Percentiles rank a stretch among this genome's conserved stretches.
Conservation (phyloP, 805 yeast genomes). For the Pichia sporocuriosa region DNA sequence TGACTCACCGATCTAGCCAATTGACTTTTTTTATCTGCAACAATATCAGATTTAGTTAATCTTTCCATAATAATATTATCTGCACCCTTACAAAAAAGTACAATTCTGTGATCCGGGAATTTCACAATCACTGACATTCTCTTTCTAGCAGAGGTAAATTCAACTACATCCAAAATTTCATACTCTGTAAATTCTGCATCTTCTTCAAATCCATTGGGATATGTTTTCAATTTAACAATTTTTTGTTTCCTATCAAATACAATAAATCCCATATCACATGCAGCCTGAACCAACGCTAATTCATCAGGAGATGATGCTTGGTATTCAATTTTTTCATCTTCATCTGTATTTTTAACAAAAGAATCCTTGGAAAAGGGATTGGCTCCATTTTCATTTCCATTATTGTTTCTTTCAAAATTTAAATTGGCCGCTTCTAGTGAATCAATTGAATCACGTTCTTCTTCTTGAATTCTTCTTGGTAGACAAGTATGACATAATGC, state of each 20-base stretch:
- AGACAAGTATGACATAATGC: slow-evolving; percentile 89
- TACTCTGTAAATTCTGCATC: slow-evolving; percentile 62
- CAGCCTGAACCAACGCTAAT: slow-evolving; percentile 87
- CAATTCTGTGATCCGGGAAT: slow-evolving; percentile 69
- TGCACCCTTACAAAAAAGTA: slow-evolving; percentile 90
- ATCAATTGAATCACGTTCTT: slow-evolving; percentile 12
- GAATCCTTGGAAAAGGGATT: slow-evolving; percentile 3
- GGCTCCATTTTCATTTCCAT: background rate
- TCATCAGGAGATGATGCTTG: slow-evolving; percentile 98
- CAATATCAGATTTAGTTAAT: slow-evolving; percentile 51
- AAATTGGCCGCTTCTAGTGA: slow-evolving; percentile 19
- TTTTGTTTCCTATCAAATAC: slow-evolving; percentile 62
- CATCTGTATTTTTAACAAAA: slow-evolving; percentile 15
- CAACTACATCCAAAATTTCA: slow-evolving; percentile 72
- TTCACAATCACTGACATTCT: slow-evolving; percentile 86
- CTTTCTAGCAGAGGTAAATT: slow-evolving; percentile 81
- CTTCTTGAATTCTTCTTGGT: slow-evolving; percentile 43
- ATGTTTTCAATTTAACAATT: slow-evolving; percentile 60
- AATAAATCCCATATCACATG: slow-evolving; percentile 90
- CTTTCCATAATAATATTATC: slow-evolving; percentile 83
- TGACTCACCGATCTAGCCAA: slow-evolving; percentile 48
- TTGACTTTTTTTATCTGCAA: slow-evolving; percentile 57
- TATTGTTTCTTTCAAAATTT: background rate
- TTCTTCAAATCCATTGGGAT: slow-evolving; percentile 71
- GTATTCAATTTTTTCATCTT: slow-evolving; percentile 55